Conservation (phyloP, 768 basidiomycete genomes). For the Rhizopogon vesiculosus region DNA sequence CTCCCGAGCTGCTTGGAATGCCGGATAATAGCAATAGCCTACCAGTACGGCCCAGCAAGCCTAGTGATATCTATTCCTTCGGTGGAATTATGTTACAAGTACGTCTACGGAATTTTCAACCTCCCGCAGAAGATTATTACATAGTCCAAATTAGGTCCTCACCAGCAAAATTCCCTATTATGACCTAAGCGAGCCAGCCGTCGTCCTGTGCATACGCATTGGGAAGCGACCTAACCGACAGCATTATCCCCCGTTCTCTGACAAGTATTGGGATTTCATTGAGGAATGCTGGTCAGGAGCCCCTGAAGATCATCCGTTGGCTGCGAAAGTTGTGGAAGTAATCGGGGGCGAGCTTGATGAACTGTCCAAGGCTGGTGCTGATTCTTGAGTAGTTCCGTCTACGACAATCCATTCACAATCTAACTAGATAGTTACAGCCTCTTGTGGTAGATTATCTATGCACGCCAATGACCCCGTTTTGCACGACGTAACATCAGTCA, state of each 20-base stretch:
- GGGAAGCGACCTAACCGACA: conserved; percentile 12
- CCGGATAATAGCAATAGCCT: neutral
- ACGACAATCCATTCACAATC: too few species aligned
- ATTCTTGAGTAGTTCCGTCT: too few species aligned
- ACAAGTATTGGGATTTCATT: neutral
- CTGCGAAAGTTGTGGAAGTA: too few species aligned
- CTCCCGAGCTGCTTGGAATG: conserved; percentile 18
- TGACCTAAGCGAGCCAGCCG: conserved; percentile 11
- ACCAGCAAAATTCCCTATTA: conserved; percentile 18
- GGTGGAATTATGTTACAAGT: conserved; percentile 29
- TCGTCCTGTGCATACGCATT: conserved; percentile 8
- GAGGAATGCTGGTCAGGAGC: too few species aligned
- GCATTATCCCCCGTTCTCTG: conserved; percentile 3
- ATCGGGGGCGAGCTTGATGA: too few species aligned
- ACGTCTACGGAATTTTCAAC: conserved; percentile 5
- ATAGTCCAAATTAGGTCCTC: neutral
- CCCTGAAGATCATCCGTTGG: too few species aligned
- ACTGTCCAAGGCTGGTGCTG: too few species aligned
- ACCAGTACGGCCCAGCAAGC: neutral
- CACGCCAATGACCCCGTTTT: too few species aligned
- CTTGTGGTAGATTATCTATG: too few species aligned
- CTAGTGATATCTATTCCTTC: conserved; percentile 40
- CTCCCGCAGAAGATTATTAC: neutral
- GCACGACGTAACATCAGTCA: too few species aligned
- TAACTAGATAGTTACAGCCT: too few species aligned